phyloP scores from a whole-genome alignment of 768 basidiomycete species.

The Amanita brunnescens region DNA sequence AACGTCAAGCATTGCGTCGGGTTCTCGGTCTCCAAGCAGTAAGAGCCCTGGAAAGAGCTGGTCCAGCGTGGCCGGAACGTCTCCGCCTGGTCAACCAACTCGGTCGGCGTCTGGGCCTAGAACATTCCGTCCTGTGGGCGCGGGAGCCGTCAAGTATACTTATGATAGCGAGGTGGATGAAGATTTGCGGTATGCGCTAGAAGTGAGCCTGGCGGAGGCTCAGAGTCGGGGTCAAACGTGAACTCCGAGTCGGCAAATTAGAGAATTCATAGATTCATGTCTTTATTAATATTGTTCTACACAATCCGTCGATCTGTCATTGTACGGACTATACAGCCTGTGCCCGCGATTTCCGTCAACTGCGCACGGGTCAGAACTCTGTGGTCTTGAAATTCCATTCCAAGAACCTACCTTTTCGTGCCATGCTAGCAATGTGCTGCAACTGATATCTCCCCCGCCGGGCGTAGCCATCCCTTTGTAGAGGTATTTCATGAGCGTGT shows the following conservation, averaged over 20 bases:
- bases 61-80: constrained; percentile 8
- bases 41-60: constrained; percentile 6
- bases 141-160: background rate
- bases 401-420: constrained; percentile 78
- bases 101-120: background rate
- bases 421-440: constrained; percentile 71
- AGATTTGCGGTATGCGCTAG: constrained; percentile 56
- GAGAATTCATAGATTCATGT: background rate
- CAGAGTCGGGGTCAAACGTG: constrained; percentile 25
- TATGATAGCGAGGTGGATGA: constrained; percentile 41
- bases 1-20: background rate
- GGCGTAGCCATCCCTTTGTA: constrained; percentile 91
- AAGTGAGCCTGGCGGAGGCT: constrained; percentile 68
- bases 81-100: background rate
- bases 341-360: constrained; percentile 91
- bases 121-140: background rate
- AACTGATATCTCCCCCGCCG: constrained; percentile 51
- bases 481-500: constrained; percentile 94
- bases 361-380: no score
- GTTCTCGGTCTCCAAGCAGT: background rate
- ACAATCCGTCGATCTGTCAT: constrained; percentile 53
- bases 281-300: constrained; percentile 15
- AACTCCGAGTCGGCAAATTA: background rate
- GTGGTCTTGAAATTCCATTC: background rate
- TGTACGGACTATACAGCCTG: constrained; percentile 89